A percentile compares a stretch with the other conserved stretches of the same genome.
Evolutionary conservation across 2,329 filamentous ascomycete genomes (phyloP).

Genomic region (Plenodomus tracheiphilus): DNA sequence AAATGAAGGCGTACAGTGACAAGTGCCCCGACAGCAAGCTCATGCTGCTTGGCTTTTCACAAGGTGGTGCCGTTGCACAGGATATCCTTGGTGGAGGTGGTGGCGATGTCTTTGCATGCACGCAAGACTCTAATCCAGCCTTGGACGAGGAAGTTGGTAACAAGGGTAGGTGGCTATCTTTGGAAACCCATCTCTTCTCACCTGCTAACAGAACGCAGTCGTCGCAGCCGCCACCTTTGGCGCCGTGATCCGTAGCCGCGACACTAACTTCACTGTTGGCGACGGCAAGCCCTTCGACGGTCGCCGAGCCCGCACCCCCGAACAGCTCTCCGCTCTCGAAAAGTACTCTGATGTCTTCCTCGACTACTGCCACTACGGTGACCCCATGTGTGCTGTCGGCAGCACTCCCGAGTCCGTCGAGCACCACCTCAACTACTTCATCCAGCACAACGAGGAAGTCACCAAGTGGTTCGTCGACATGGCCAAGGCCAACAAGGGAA

Average conservation of each 20-base stretch:
- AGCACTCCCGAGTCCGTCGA: conserved; percentile 55
- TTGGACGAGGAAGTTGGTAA: conserved; percentile 12
- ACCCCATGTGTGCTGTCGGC: conserved; percentile 66
- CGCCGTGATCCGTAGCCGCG: conserved; percentile 23
- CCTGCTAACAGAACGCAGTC: conserved; percentile 16
- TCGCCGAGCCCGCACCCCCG: conserved; percentile 19
- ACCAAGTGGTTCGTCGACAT: conserved; percentile 20
- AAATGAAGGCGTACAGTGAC: conserved; percentile 27
- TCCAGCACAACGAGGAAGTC: conserved; percentile 27
- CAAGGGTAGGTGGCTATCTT: background rate
- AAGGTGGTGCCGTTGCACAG: conserved; percentile 29
- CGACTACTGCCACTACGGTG: conserved; percentile 65
- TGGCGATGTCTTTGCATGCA: conserved; percentile 27
- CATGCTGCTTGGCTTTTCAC: conserved; percentile 30
- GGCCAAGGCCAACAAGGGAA: conserved; percentile 13
- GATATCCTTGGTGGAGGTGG: conserved; percentile 37
- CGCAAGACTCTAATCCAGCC: conserved; percentile 22
- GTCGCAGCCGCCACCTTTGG: conserved; percentile 32
- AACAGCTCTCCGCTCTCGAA: conserved; percentile 20
- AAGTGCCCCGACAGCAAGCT: conserved; percentile 34
- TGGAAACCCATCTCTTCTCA: background rate
- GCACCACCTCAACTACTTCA: conserved; percentile 62
- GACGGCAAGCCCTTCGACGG: conserved; percentile 26
- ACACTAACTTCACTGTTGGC: conserved; percentile 31
- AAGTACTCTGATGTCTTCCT: conserved; percentile 51